Evolutionary conservation across 208 protist species (phyloP), one percentile per base, ranked within the genome.

Genomic region (Blastocrithidia nonstop): DNA sequence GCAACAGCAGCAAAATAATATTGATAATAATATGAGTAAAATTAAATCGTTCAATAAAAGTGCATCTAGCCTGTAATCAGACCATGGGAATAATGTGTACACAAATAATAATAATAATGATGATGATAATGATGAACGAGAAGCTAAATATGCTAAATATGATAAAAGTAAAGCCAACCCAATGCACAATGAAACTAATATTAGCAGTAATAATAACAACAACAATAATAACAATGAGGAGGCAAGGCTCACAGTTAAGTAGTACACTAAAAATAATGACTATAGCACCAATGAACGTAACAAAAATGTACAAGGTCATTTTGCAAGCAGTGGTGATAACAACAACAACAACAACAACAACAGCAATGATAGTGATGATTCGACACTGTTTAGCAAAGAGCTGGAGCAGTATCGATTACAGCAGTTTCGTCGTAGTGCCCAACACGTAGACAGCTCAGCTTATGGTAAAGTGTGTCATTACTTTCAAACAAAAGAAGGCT

Each of bases 371-470:
- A 42, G 43, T 6, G 47, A 63, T 25, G 32, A 8, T 11, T 46
- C 20, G 7, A 47, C 11, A 15, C 11, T 25, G 11, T 57, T 62
- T 15, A 37, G 49, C 2, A 49, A 72, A 43, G 57, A 62, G 27
- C 41, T 65, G 25, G 71, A 88, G 31, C 66, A 77, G 45, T 88
- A 88, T 46, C 62, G 78, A 8, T 62, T 84, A 17, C 61, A 59
- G 15, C 78, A 88, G 53, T 66, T 88, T 35, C 60, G 70, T 9
- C 61, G 68, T 15, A 84, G 84, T 50, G 71, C 69, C 16, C 66
- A 66, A 36, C 74, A 84, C 45, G 64, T 78, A 16, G 67, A 77
- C 49, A 79, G 66, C 41, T 59, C 47, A 11, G 35, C 66, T 38
- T 78, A 58, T 42, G 23, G 21, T 6, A 43, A 54, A 7, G 3